phyloP scores from a whole-genome alignment of 805 yeast species.

The Brettanomyces bruxellensis region DNA sequence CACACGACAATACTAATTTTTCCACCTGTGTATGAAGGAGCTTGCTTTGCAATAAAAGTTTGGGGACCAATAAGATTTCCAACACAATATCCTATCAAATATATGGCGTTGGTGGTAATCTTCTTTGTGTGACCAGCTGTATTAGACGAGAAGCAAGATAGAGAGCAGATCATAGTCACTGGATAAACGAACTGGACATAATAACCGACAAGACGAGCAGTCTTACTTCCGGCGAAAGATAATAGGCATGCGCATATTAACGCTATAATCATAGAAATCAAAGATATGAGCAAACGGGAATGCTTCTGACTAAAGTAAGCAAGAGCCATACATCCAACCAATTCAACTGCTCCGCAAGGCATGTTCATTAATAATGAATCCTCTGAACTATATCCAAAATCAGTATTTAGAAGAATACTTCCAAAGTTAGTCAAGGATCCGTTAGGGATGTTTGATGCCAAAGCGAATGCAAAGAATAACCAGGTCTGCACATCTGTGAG shows the following conservation, averaged over 20 bases:
- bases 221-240: not conserved
- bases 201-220: slow-evolving; percentile 14
- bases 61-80: slow-evolving; percentile 72
- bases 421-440: slow-evolving; percentile 45
- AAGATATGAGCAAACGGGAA: not conserved
- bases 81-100: slow-evolving; percentile 55
- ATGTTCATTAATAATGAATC: slow-evolving; percentile 16
- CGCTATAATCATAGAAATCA: not conserved
- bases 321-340: slow-evolving; percentile 22
- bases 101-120: slow-evolving; percentile 47
- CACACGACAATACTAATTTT: slow-evolving; percentile 35
- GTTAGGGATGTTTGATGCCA: slow-evolving; percentile 42
- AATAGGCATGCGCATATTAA: not conserved
- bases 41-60: slow-evolving; percentile 47
- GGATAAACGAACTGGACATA: slow-evolving; percentile 20
- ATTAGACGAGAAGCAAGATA: slow-evolving; percentile 34
- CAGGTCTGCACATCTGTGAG: slow-evolving; percentile 33
- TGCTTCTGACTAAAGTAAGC: slow-evolving; percentile 14
- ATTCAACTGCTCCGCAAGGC: slow-evolving; percentile 30
- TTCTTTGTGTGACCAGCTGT: slow-evolving; percentile 71
- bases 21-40: slow-evolving; percentile 51
- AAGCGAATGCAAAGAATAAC: slow-evolving; percentile 35
- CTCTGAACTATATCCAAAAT: slow-evolving; percentile 20
- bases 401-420: slow-evolving; percentile 29
- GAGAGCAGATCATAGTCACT: slow-evolving; percentile 23